Base-by-base conservation (phyloP, 345 rosid species). In the Orychophragmus violaceus region DNA sequence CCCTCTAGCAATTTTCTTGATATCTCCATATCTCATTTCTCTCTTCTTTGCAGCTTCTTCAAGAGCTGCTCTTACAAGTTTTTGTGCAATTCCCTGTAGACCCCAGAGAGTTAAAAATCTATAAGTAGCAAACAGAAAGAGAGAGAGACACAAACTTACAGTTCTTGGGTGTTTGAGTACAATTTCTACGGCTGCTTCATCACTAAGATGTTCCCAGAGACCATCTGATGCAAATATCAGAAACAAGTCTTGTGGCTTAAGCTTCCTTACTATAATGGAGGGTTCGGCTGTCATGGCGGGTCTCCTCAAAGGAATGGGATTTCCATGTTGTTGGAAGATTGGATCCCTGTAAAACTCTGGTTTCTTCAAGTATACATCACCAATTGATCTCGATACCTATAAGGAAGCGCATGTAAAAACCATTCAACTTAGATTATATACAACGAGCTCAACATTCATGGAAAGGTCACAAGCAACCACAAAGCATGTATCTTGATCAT, bases 211-310 rank as follows among this genome's bases (percentile, higher is more conserved):
- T 75, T 94, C 99, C 99, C 99, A 94, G 36, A 94, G 95, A 79
- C 99, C 98, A 74, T 93, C 98, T 12, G 97, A 90, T 77, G 98
- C 98, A 84, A 93, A 93, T 70, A 93, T 88, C 60, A 94, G 78
- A 77, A 94, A 94, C 48, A 78, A 67, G 80, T 94, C 99, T 28
- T 87, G 81, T 70, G 87, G 81, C 70, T 66, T 82, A 19, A 90
- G 87, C 80, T 88, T 76, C 75, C 96, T 82, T 18, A 75, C 78
- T 64, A 88, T 72, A 33, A 94, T 77, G 7, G 99, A 85, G 3
- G 99, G 99, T 70, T 94, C 99, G 8, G 97, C 96, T 70, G 97
- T 83, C 77, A 94, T 79, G 13, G 82, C 96, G 3, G 99, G 80
- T 58, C 96, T 81, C 72, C 80, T 88, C 80, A 94, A 76, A 41